A percentile compares a stretch with the other conserved stretches of the same genome.
Evolutionary conservation across 768 basidiomycete genomes (phyloP).

Genomic region (Lactifluus piperatus): DNA sequence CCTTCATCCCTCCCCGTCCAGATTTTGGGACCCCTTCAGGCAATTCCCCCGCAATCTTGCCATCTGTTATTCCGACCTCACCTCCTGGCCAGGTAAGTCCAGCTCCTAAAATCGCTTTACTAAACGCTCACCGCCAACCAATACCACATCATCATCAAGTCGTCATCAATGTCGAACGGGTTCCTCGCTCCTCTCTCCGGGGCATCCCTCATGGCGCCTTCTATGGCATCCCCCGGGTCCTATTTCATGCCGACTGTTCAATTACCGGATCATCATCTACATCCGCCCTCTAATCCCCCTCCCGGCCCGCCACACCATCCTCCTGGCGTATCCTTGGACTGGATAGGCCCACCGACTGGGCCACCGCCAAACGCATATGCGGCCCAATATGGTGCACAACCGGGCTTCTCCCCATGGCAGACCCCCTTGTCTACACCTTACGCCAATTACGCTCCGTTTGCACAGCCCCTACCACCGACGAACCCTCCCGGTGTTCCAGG

Average conservation of each 20-base stretch:
- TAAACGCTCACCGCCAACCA: neutral
- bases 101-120: neutral
- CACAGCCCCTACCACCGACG: slow-evolving; percentile 28
- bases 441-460: too few relatives aligned
- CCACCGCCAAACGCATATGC: slow-evolving; percentile 18
- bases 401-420: slow-evolving; percentile 6
- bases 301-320: slow-evolving; percentile 14
- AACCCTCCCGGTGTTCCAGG: neutral
- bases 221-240: too few relatives aligned
- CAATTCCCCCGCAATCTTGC: slow-evolving; percentile 19
- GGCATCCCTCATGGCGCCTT: slow-evolving; percentile 22
- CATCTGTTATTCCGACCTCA: slow-evolving; percentile 26
- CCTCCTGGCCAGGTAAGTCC: too few relatives aligned
- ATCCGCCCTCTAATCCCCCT: too few relatives aligned
- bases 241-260: too few relatives aligned
- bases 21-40: slow-evolving; percentile 18
- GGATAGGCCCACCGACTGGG: slow-evolving; percentile 22
- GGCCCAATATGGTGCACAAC: slow-evolving; percentile 1
- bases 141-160: too few relatives aligned
- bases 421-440: slow-evolving; percentile 8
- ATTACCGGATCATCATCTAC: too few relatives aligned
- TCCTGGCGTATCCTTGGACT: slow-evolving; percentile 26
- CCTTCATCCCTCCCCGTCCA: slow-evolving; percentile 28
- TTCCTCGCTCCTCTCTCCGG: slow-evolving; percentile 17
- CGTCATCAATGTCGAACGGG: neutral